Conservation (phyloP, 306 rosid genomes). For the Cicer chorassanicum region DNA sequence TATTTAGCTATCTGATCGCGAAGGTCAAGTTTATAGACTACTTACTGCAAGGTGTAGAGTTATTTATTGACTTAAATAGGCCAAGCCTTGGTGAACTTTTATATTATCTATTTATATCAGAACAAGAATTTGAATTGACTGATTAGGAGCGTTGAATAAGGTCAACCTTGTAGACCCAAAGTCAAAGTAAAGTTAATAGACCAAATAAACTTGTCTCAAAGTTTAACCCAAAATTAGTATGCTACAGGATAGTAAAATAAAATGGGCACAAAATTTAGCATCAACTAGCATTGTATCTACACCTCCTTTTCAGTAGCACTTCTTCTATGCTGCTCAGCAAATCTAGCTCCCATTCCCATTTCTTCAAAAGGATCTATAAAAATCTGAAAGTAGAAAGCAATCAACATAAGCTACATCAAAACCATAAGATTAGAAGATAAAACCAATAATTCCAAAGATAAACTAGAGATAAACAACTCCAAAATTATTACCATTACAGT, state of each 20-base stretch:
- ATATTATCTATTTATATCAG: slow-evolving; percentile 2
- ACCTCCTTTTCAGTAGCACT: slow-evolving; percentile 91
- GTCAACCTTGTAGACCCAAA: slow-evolving; percentile 24
- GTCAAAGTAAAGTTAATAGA: slow-evolving; percentile 8
- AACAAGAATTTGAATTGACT: slow-evolving; percentile 18
- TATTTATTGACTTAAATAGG: slow-evolving; percentile 31
- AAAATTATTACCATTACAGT: slow-evolving; percentile 29
- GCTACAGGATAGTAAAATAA: slow-evolving; percentile 36
- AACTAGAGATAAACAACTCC: slow-evolving; percentile 27
- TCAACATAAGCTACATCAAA: slow-evolving; percentile 35
- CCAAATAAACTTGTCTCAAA: slow-evolving; percentile 13
- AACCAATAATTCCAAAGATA: slow-evolving; percentile 1
- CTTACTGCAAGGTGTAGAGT: slow-evolving; percentile 26
- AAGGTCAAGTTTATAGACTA: slow-evolving; percentile 27
- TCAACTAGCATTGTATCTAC: slow-evolving; percentile 31
- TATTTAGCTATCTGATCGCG: slow-evolving; percentile 31
- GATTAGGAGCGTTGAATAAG: slow-evolving; percentile 20
- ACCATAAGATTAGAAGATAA: slow-evolving; percentile 34
- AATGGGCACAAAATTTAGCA: slow-evolving; percentile 40
- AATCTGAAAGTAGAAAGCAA: slow-evolving; percentile 57
- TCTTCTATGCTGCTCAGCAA: slow-evolving; percentile 77
- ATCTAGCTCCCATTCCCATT: slow-evolving; percentile 73
- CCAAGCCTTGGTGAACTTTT: slow-evolving; percentile 18
- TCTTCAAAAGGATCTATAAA: slow-evolving; percentile 93
- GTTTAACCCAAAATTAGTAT: slow-evolving; percentile 33